A percentile compares a stretch with the other conserved stretches of the same genome.
Conservation (phyloP, 495 filamentous ascomycete species). For the Aspergillus egyptiacus region DNA sequence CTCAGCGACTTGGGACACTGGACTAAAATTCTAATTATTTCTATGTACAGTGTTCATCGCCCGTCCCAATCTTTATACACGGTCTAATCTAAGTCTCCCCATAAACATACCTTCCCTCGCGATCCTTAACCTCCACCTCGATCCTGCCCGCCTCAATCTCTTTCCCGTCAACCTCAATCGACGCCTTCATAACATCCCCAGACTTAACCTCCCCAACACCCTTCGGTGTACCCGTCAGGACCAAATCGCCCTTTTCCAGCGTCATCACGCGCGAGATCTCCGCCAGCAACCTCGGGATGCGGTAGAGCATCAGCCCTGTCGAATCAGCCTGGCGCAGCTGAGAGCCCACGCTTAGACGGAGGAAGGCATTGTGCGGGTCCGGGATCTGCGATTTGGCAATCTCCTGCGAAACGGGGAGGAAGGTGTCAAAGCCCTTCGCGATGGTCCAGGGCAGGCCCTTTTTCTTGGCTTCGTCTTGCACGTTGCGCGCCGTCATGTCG, state of each 20-base stretch:
- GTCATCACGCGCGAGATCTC: slow-evolving; percentile 95
- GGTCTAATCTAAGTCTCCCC: slow-evolving; percentile 33
- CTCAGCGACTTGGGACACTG: background rate
- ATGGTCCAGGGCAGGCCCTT: slow-evolving; percentile 96
- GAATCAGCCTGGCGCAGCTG: slow-evolving; percentile 72
- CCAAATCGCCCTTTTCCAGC: slow-evolving; percentile 82
- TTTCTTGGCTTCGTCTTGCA: slow-evolving; percentile 92
- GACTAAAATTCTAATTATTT: background rate
- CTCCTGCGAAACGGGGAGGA: slow-evolving; percentile 73
- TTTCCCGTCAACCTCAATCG: slow-evolving; percentile 73
- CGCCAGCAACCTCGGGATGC: slow-evolving; percentile 75
- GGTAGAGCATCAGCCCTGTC: slow-evolving; percentile 87
- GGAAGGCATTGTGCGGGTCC: slow-evolving; percentile 80
- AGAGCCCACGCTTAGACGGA: slow-evolving; percentile 76
- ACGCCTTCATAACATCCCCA: slow-evolving; percentile 85
- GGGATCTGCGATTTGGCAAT: slow-evolving; percentile 74
- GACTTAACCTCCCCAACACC: slow-evolving; percentile 81
- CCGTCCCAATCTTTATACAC: slow-evolving; percentile 5
- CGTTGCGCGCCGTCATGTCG: slow-evolving; percentile 90
- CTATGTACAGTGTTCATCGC: background rate
- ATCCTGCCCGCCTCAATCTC: slow-evolving; percentile 83
- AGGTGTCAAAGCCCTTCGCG: slow-evolving; percentile 95
- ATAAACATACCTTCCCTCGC: slow-evolving; percentile 45
- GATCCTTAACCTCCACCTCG: slow-evolving; percentile 74
- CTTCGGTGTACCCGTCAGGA: slow-evolving; percentile 94